These are phyloP conservation scores for Zymoseptoria crescenta DNA, from an alignment of 2,329 filamentous ascomycete genomes.

Conservation along the genomic window DNA sequence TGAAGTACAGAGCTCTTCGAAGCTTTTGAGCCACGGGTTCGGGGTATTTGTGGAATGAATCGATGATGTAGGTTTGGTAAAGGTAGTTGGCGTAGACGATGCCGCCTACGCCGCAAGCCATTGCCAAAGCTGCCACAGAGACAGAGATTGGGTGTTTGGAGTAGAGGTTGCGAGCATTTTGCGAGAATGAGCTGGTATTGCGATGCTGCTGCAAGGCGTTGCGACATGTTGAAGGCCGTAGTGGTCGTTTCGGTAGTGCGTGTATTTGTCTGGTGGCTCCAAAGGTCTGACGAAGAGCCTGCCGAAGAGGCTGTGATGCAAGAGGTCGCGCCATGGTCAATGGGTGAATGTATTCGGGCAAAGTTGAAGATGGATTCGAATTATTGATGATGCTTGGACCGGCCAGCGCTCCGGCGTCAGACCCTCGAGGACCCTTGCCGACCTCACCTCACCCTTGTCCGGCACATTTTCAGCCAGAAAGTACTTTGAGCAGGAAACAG, in stretches of 20 bases:
- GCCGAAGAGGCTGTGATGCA: constrained; percentile 16
- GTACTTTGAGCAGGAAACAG: not conserved
- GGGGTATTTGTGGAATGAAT: constrained; percentile 52
- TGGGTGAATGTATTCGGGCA: not conserved
- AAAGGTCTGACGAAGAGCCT: constrained; percentile 6
- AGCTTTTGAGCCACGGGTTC: constrained; percentile 68
- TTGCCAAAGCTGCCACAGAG: constrained; percentile 25
- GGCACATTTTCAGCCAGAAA: no score
- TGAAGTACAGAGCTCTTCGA: constrained; percentile 79
- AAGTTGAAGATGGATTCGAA: not conserved
- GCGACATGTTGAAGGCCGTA: constrained; percentile 8
- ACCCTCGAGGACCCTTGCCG: not conserved
- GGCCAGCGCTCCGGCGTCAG: not conserved
- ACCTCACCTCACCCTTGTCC: not conserved
- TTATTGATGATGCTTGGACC: not conserved
- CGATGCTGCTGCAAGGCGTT: constrained; percentile 13
- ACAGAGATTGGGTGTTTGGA: constrained; percentile 34
- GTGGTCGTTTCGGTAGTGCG: constrained; percentile 4
- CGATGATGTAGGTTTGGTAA: constrained; percentile 41
- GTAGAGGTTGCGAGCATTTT: constrained; percentile 29
- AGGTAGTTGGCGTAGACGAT: constrained; percentile 40
- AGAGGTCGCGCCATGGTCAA: not conserved
- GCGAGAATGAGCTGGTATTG: constrained; percentile 16
- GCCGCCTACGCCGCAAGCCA: constrained; percentile 33
- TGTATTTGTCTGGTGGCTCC: constrained; percentile 12